phyloP scores from a whole-genome alignment of 1,284 basidiomycete genomes.

The Leccinum variabile region DNA sequence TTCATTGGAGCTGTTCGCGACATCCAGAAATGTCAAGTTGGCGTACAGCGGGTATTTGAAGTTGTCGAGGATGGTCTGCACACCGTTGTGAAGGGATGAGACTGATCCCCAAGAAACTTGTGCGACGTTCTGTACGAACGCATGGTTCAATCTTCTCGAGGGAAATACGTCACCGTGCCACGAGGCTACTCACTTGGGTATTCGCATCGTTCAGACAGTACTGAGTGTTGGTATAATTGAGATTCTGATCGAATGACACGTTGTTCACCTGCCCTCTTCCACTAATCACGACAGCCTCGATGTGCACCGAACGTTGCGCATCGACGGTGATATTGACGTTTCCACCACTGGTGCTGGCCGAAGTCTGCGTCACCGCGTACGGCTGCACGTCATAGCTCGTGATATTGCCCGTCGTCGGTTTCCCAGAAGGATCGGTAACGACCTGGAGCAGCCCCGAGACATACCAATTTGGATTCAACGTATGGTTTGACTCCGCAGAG shows the following conservation, averaged over 20 bases:
- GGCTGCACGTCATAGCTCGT: constrained; percentile 54
- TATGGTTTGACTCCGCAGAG: constrained; percentile 66
- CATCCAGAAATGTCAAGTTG: constrained; percentile 50
- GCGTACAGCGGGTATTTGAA: constrained; percentile 68
- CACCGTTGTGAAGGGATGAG: constrained; percentile 60
- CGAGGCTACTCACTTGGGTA: constrained; percentile 40
- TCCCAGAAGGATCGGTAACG: constrained; percentile 58
- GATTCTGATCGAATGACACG: constrained; percentile 48
- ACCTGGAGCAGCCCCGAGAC: constrained; percentile 73
- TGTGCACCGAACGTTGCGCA: constrained; percentile 43
- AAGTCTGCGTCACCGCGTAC: constrained; percentile 53
- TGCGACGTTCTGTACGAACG: constrained; percentile 49
- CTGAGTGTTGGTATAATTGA: constrained; percentile 51
- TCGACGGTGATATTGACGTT: constrained; percentile 51
- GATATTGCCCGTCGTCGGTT: constrained; percentile 67
- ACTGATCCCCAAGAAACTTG: constrained; percentile 59
- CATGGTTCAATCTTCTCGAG: not conserved
- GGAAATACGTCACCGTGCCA: not conserved
- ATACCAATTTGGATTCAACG: constrained; percentile 75
- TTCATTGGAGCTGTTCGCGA: constrained; percentile 40
- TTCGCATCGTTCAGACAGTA: constrained; percentile 43
- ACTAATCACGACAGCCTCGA: constrained; percentile 48
- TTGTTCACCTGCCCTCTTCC: constrained; percentile 48
- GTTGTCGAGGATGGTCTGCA: constrained; percentile 50
- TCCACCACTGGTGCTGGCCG: constrained; percentile 41